phyloP scores from a whole-genome alignment of 345 rosid genomes.

The Adansonia digitata region DNA sequence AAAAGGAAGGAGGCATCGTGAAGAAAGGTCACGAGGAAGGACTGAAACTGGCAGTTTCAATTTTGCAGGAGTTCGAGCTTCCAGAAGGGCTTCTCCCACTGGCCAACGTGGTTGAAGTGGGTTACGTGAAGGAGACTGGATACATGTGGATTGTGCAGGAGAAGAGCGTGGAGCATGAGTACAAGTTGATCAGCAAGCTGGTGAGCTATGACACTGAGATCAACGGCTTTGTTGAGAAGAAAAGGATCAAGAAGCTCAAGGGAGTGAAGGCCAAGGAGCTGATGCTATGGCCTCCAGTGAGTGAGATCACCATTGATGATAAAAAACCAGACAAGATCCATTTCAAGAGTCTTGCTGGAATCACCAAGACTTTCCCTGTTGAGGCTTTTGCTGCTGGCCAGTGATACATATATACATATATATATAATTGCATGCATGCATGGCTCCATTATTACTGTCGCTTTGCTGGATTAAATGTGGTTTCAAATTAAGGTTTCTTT shows the following conservation, averaged over 20 bases:
- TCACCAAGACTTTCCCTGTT: conserved; percentile 48
- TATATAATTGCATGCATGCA: not conserved
- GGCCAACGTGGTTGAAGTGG: conserved; percentile 45
- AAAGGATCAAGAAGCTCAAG: conserved; percentile 44
- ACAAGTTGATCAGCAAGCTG: conserved; percentile 43
- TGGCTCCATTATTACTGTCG: not conserved
- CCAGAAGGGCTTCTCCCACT: conserved; percentile 55
- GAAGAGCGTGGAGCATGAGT: conserved; percentile 41
- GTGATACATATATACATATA: not conserved
- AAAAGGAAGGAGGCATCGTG: conserved; percentile 41
- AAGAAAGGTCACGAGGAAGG: conserved; percentile 45
- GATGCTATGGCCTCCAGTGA: conserved; percentile 44
- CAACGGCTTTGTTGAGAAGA: conserved; percentile 33
- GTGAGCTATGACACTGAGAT: conserved; percentile 41
- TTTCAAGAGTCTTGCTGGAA: conserved; percentile 58
- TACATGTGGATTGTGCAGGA: conserved; percentile 56
- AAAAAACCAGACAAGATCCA: conserved; percentile 33
- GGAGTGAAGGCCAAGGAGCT: conserved; percentile 71
- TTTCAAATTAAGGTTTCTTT: not conserved
- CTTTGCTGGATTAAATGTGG: not conserved
- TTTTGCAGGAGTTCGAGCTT: conserved; percentile 45
- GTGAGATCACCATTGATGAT: conserved; percentile 40
- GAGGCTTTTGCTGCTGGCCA: conserved; percentile 41
- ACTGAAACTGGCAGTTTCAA: conserved; percentile 23
- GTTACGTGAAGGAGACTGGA: conserved; percentile 38